Base-by-base conservation (phyloP, 805 yeast species). In the Lachancea nothofagi region DNA sequence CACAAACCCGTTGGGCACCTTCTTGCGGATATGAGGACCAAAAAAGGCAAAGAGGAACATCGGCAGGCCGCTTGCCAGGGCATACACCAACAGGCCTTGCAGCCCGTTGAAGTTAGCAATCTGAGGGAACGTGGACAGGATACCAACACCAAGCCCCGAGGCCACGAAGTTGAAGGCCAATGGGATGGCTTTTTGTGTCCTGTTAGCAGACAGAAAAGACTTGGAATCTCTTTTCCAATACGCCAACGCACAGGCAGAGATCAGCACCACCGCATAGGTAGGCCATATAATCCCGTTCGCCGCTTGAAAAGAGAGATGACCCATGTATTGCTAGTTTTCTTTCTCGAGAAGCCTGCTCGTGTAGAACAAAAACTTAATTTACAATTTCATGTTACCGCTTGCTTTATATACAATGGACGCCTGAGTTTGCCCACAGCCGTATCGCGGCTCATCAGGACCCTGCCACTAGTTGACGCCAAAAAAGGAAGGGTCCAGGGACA, bases 81-180 rank as follows among this genome's bases (percentile, higher is more conserved):
- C 77, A 56, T 89, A 89, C 7, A 85, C 94, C 41, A 89, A 56
- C 34, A 89, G 68, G 2, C 96, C 96, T 51, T 88, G 95, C 31
- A 89, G 67, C 25, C 97, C 97, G 1, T 90, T 77, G 40, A 79
- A 66, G 46, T 87, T 87, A 2, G 90, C 95, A 47, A 89, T 83
- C 61, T 87, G 82, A 2, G 95, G 79, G 53, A 85, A 89, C 0
- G 96, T 83, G 8, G 93, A 75, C 26, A 89, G 65, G 39, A 87
- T 77, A 61, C 96, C 96, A 63, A 86, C 83, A 37, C 96, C 96
- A 80, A 86, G 70, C 75, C 95, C 95, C 49, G 94, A 80, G 36
- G 97, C 97, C 40, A 89, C 77, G 58, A 89, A 89, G 60, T 89
- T 89, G 44, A 89, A 69, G 2, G 96, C 83, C 50, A 89, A 66